phyloP scores from a whole-genome alignment of 2,329 filamentous ascomycete genomes.

The Aschersonia sp. region DNA sequence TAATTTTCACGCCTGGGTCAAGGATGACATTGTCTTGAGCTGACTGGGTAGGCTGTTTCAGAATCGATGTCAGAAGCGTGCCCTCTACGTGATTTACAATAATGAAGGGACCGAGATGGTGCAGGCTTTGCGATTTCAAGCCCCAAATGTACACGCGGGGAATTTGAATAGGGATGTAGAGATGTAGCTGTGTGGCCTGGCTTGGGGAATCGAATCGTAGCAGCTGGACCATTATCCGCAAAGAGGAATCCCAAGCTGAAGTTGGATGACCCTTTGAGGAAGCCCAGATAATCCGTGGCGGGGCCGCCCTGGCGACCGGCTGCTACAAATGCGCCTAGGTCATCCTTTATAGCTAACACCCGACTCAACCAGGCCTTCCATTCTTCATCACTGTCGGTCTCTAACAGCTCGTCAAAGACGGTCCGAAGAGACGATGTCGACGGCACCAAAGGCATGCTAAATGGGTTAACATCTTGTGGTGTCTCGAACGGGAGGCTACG shows the following conservation, averaged over 20 bases:
- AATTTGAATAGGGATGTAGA: slow-evolving; percentile 13
- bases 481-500: no score
- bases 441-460: not conserved
- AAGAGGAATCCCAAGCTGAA: slow-evolving; percentile 11
- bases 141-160: slow-evolving; percentile 13
- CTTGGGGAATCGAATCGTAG: slow-evolving; percentile 13
- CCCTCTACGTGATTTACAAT: slow-evolving; percentile 18
- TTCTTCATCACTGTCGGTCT: slow-evolving; percentile 10
- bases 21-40: not conserved
- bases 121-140: slow-evolving; percentile 13
- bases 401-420: slow-evolving; percentile 8
- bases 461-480: not conserved
- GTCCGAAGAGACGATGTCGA: not conserved
- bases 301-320: slow-evolving; percentile 5
- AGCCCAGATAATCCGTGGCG: slow-evolving; percentile 8
- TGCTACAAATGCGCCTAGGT: slow-evolving; percentile 10
- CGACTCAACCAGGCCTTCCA: slow-evolving; percentile 8
- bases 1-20: slow-evolving; percentile 2
- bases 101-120: slow-evolving; percentile 16
- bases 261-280: slow-evolving; percentile 15
- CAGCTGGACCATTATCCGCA: slow-evolving; percentile 6
- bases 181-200: slow-evolving; percentile 9
- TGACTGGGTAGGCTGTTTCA: slow-evolving; percentile 10
- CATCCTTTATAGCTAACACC: slow-evolving; percentile 9
- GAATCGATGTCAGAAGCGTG: slow-evolving; percentile 7